Percentiles rank a stretch among this genome's conserved stretches.
Evolutionary conservation across 2,329 filamentous ascomycete genomes (phyloP).

Genomic region (Dothidotthia symphoricarpi): DNA sequence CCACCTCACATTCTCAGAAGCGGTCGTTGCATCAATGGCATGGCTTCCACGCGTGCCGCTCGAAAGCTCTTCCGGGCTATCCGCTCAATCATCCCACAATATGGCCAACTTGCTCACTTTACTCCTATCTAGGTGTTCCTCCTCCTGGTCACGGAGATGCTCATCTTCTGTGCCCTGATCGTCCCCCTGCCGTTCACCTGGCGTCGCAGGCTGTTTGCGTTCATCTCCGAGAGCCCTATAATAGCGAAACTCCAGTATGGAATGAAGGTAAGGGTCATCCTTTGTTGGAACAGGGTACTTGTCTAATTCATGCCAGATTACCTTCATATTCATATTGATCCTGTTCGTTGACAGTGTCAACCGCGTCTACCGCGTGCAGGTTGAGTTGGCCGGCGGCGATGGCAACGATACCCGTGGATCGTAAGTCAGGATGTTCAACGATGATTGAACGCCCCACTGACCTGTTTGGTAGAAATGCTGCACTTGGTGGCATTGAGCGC

Average conservation of each 20-base stretch:
- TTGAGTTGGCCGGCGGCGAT: slow-evolving; percentile 73
- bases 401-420: slow-evolving; percentile 57
- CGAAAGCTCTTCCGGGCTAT: slow-evolving; percentile 5
- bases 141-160: slow-evolving; percentile 80
- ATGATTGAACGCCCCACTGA: slow-evolving; percentile 12
- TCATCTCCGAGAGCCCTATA: slow-evolving; percentile 84
- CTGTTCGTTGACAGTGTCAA: slow-evolving; percentile 96
- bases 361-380: slow-evolving; percentile 93
- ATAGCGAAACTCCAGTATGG: slow-evolving; percentile 96
- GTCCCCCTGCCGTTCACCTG: slow-evolving; percentile 84
- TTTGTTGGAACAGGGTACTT: background rate
- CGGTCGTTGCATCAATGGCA: slow-evolving; percentile 8
- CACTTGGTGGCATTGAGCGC: slow-evolving; percentile 82
- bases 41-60: slow-evolving; percentile 1
- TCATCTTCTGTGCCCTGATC: slow-evolving; percentile 74
- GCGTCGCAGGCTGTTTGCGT: slow-evolving; percentile 86
- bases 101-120: slow-evolving; percentile 30
- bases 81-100: slow-evolving; percentile 2
- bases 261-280: slow-evolving; percentile 64
- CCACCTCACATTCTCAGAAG: slow-evolving; percentile 1
- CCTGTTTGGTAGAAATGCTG: slow-evolving; percentile 54
- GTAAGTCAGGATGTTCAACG: slow-evolving; percentile 44
- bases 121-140: slow-evolving; percentile 66
- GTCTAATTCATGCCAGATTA: slow-evolving; percentile 60
- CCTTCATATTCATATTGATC: slow-evolving; percentile 97